Base-by-base conservation (phyloP, 1,139 yeast genomes). In the Saccharomyces hybrid region DNA sequence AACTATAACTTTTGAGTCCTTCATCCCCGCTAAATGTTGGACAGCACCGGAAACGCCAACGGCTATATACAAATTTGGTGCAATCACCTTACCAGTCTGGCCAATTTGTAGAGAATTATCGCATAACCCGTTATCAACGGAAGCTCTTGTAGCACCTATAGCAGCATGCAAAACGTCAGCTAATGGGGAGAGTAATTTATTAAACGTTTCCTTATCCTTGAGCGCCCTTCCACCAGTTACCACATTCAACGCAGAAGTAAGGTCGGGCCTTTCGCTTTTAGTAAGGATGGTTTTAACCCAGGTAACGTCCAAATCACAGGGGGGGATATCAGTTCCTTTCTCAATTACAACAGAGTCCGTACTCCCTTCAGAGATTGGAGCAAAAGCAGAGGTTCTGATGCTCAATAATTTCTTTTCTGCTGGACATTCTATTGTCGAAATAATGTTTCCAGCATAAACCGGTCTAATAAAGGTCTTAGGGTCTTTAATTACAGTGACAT, bases 41-140 rank as follows among this genome's bases (percentile, higher is more conserved):
- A 93, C 93, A 47, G 99, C 99, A 58, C 99, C 99, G 29, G 96
- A 88, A 56, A 93, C 82, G 60, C 99, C 99, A 48, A 91, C 84
- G 3, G 97, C 98, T 55, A 93, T 72, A 70, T 93, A 93, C 63
- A 91, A 79, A 47, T 91, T 96, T 16, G 99, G 99, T 3, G 99
- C 98, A 51, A 93, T 96, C 54, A 91, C 91, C 71, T 93, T 93
- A 66, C 99, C 99, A 11, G 99, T 93, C 75, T 93, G 99, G 53
- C 99, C 99, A 57, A 93, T 93, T 74, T 93, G 99, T 62, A 93
- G 79, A n/a, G 98, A 90, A 73, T 93, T 93, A 69, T 93, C 98
- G 67, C 96, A 91, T 71, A 82, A 91, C 0, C 97, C 98, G 49
- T 95, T 80, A 71, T 93, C 99, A 29, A 93, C 99, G 16, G 98